Evolutionary conservation across 495 filamentous ascomycete genomes (phyloP), one percentile per base, ranked within the genome.

Genomic region (Neurospora cerealis): DNA sequence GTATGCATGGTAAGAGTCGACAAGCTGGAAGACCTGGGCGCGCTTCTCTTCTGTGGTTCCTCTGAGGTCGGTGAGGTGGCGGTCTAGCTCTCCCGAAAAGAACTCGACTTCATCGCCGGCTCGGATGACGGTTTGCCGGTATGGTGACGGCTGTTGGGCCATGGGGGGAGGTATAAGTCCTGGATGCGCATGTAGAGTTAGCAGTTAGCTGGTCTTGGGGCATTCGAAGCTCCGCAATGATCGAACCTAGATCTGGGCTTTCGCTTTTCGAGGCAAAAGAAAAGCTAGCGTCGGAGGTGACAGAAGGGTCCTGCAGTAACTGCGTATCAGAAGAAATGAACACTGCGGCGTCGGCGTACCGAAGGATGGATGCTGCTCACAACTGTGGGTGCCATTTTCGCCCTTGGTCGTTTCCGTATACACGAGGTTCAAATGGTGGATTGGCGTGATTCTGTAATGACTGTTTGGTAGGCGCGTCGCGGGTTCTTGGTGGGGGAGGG

Each of bases 41-140:
- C 83, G 82, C 75, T 83, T 77, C 71, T 87, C 85, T 9, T 80
- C 76, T 4, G 77, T 42, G 2, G 77, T 76, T 70, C 74, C 76
- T 71, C 80, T 70, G 60, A 76, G 46, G 70, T 78, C 72, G 75
- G 74, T 39, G 76, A 82, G 75, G 80, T 79, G 77, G 70, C 82
- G 79, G 75, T 87, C 85, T 37, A 87, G 83, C 28, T 82, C 78
- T 21, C 79, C 82, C 48, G 85, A 84, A 54, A 86, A 87, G 48
- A 77, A 79, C 69, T 86, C 83, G 72, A 86, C 83, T 66, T 85
- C 85, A 15, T 81, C 79, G 41, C 80, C 79, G 39, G 80, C 81
- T 48, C 75, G 75, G 71, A 82, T 75, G 70, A 69, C 74, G 77
- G 71, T 76, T 48, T 77, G 73, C 69, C 77, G 77, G 46, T 80